Base-by-base conservation (phyloP, 2,329 filamentous ascomycete genomes). In the Aspergillus nomiae region DNA sequence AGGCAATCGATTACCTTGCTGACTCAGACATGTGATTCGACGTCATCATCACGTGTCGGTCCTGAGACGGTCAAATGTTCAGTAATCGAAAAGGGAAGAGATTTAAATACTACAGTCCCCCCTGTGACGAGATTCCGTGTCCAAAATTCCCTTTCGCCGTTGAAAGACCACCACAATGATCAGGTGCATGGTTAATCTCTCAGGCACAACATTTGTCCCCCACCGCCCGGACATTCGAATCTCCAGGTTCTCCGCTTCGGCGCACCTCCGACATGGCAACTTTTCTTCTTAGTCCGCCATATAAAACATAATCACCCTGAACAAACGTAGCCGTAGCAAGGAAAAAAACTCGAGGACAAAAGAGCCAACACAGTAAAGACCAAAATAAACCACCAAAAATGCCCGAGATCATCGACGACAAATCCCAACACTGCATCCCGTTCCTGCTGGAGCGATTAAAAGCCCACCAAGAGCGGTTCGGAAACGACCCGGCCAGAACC, bases 351-450 rank as follows among this genome's bases (percentile, higher is more conserved):
- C n/a, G 4, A n/a, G n/a, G 3, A n/a, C 9, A 36, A 16, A 36
- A 28, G 2, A 28, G 26, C 26, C 38, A 10, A 8, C 38, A n/a
- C 8, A 41, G 38, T 41, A 30, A 41, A 43, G 0, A 50, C 4
- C n/a, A 11, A 38, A 55, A 38, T 26, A 55, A 16, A 10, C 50
- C 30, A 1, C 36, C 9, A 66, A 72, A 60, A 48, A 85, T 85
- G 82, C 69, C 81, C 55, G 74, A 80, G 63, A 87, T 92, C 66
- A 71, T 89, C 70, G 91, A 94, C 80, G 91, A 94, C 82, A 94
- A 93, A 78, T 90, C 89, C 51, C 84, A 88, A 62, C 84, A 92
- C 75, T 92, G 90, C 80, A 86, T 94, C 67, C 89, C 90, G 26
- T 95, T 94, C 76, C 90, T 93, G 64, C 83, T 91, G 41, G 80